phyloP scores from a whole-genome alignment of 2,329 filamentous ascomycete species.

The Dothidotthia symphoricarpi region DNA sequence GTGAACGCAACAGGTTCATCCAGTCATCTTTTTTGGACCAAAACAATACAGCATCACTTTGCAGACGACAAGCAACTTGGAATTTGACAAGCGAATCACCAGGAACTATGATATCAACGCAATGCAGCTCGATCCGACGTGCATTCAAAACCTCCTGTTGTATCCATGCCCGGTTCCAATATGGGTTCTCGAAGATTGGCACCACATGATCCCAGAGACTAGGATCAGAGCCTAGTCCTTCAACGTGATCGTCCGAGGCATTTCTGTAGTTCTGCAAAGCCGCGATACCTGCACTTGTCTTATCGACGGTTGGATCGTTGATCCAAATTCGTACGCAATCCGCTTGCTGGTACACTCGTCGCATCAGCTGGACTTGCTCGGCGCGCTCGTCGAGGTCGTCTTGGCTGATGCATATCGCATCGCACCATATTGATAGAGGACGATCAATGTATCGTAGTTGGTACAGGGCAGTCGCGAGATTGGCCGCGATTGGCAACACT shows the following conservation, averaged over 20 bases:
- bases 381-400: conserved; percentile 1
- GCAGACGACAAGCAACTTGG: background rate
- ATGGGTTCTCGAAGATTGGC: conserved; percentile 2
- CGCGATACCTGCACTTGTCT: background rate
- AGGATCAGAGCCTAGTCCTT: background rate
- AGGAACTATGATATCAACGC: background rate
- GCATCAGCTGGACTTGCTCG: conserved; percentile 6
- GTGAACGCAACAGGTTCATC: no score
- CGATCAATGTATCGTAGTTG: conserved; percentile 2
- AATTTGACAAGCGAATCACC: background rate
- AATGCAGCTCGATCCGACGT: background rate
- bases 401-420: conserved; percentile 10
- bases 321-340: conserved; percentile 6
- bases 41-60: background rate
- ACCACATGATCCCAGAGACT: conserved; percentile 3
- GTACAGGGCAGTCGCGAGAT: conserved; percentile 2
- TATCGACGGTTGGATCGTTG: conserved; percentile 1
- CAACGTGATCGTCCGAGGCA: background rate
- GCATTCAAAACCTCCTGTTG: conserved; percentile 6
- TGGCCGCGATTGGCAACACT: conserved; percentile 1
- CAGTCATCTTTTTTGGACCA: background rate
- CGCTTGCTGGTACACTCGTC: conserved; percentile 3
- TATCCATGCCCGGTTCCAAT: conserved; percentile 5
- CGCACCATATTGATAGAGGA: conserved; percentile 1
- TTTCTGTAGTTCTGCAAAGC: conserved; percentile 1